Conservation (phyloP, 139 green algal genomes). For the Volvox africanus region DNA sequence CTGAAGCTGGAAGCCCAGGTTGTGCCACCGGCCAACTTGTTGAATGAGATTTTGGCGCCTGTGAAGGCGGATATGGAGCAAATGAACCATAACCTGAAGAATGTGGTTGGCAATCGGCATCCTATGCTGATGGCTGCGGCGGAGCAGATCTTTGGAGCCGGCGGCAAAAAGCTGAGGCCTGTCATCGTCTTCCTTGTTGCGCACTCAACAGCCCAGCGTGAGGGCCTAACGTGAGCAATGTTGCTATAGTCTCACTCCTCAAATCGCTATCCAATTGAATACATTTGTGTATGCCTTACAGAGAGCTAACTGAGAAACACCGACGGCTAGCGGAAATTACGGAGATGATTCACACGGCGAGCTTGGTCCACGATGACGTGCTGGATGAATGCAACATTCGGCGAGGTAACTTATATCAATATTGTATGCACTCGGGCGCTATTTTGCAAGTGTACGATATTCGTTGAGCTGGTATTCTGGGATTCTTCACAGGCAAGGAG, state of each 20-base stretch:
- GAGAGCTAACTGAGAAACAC: conserved; percentile 91
- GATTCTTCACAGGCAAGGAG: conserved; percentile 75
- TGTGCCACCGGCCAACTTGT: conserved; percentile 43
- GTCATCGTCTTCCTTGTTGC: conserved; percentile 93
- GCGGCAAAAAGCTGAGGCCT: conserved; percentile 94
- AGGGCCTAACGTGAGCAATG: conserved; percentile 67
- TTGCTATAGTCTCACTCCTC: not conserved
- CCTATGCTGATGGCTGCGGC: conserved; percentile 96
- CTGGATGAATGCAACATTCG: conserved; percentile 94
- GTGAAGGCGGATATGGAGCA: conserved; percentile 86
- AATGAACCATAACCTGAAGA: conserved; percentile 86
- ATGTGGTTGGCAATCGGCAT: conserved; percentile 93
- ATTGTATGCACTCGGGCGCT: not conserved
- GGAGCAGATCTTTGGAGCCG: conserved; percentile 98
- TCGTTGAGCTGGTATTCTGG: not conserved
- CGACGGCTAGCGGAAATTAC: conserved; percentile 95
- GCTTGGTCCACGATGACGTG: conserved; percentile 98
- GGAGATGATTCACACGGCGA: conserved; percentile 99
- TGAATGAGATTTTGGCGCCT: conserved; percentile 73
- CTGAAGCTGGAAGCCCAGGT: conserved; percentile 20
- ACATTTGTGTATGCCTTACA: conserved; percentile 55
- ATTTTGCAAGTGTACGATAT: not conserved
- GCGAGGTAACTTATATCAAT: conserved; percentile 71
- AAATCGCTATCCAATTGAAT: too few species aligned
- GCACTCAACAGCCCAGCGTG: conserved; percentile 79